Conservation (phyloP, 1,139 yeast species). For the Pichia sp. region DNA sequence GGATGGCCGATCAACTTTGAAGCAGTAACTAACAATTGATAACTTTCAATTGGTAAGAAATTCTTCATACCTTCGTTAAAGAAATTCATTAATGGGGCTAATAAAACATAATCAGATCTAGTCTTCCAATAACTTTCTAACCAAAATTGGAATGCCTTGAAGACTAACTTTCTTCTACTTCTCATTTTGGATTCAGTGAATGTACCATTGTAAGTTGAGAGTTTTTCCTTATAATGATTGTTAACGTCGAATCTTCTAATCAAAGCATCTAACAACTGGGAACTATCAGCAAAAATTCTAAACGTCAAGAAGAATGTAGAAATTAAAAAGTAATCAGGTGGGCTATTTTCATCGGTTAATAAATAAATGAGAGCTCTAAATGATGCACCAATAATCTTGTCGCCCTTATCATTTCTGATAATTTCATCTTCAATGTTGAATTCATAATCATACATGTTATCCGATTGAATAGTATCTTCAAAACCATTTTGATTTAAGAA, state of each 20-base stretch:
- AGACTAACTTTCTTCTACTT: constrained; percentile 64
- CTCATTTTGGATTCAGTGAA: constrained; percentile 51
- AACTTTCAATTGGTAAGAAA: constrained; percentile 61
- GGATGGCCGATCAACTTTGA: constrained; percentile 46
- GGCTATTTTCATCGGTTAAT: constrained; percentile 68
- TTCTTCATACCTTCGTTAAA: constrained; percentile 68
- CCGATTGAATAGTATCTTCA: constrained; percentile 12
- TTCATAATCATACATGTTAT: constrained; percentile 13
- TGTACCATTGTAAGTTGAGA: constrained; percentile 34
- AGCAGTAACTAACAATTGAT: constrained; percentile 58
- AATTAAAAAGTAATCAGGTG: constrained; percentile 67
- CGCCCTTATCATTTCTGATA: constrained; percentile 37
- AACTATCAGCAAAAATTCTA: constrained; percentile 68
- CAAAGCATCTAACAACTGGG: constrained; percentile 68
- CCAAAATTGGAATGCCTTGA: constrained; percentile 76
- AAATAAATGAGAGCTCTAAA: constrained; percentile 71
- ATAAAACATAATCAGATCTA: constrained; percentile 53
- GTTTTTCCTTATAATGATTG: constrained; percentile 36
- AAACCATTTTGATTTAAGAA: constrained; percentile 28
- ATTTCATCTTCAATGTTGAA: constrained; percentile 42
- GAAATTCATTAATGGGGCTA: constrained; percentile 72
- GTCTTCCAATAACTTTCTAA: constrained; percentile 82
- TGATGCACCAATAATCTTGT: constrained; percentile 66
- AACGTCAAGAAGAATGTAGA: constrained; percentile 82
- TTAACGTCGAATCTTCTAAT: constrained; percentile 62